Percentiles rank a stretch among this genome's conserved stretches.
Conservation (phyloP, 1,284 basidiomycete species). For the Agaricales sp. region DNA sequence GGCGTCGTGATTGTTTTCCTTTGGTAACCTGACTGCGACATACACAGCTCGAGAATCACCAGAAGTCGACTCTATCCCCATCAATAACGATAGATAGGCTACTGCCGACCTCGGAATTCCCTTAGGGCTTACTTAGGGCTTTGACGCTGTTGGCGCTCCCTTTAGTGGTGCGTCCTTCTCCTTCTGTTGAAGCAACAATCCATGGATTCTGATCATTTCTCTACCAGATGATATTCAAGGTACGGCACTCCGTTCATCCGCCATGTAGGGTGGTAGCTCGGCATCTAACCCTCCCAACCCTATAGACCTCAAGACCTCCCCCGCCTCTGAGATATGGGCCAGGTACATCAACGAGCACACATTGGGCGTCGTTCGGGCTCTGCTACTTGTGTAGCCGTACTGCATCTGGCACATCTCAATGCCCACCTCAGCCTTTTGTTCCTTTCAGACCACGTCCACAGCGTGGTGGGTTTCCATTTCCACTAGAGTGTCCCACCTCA, state of each 20-base stretch:
- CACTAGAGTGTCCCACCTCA: slow-evolving; percentile 55
- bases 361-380: slow-evolving; percentile 64
- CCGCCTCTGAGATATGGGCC: slow-evolving; percentile 64
- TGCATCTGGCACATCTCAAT: neutral
- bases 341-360: slow-evolving; percentile 68
- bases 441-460: slow-evolving; percentile 51
- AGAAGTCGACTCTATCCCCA: slow-evolving; percentile 63
- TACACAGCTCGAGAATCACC: slow-evolving; percentile 59
- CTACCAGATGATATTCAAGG: slow-evolving; percentile 57
- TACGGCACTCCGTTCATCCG: slow-evolving; percentile 10
- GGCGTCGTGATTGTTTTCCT: neutral
- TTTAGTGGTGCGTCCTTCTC: slow-evolving; percentile 41
- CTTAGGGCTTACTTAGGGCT: slow-evolving; percentile 50
- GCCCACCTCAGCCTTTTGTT: neutral
- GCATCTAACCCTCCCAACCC: neutral
- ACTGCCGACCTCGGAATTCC: slow-evolving; percentile 57
- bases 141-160: slow-evolving; percentile 52
- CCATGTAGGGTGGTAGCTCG: neutral
- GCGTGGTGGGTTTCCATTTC: slow-evolving; percentile 54
- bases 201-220: too few relatives aligned
- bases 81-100: slow-evolving; percentile 55
- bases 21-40: slow-evolving; percentile 4
- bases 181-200: too few relatives aligned
- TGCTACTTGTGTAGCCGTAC: slow-evolving; percentile 47
- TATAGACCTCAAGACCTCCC: slow-evolving; percentile 46